Evolutionary conservation across 148 eudicot species (phyloP).

Genomic region (Spergularia marina): DNA sequence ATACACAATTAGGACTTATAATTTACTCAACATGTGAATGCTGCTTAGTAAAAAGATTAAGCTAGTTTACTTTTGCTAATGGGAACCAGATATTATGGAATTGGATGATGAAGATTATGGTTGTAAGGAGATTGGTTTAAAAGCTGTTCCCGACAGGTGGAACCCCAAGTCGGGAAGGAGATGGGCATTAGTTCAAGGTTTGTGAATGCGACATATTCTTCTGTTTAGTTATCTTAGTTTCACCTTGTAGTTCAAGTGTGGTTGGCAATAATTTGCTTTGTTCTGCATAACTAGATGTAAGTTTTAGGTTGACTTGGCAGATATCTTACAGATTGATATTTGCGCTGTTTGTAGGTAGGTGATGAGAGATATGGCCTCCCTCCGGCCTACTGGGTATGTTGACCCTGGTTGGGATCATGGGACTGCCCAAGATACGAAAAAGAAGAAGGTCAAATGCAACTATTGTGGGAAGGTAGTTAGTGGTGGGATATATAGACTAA

Average conservation of each 20-base stretch:
- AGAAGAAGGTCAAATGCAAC: slow-evolving; percentile 93
- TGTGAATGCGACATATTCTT: too few relatives aligned
- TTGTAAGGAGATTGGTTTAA: too few relatives aligned
- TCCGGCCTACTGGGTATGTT: slow-evolving; percentile 64
- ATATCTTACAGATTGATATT: slow-evolving; percentile 10
- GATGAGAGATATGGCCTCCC: slow-evolving; percentile 63
- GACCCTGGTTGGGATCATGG: slow-evolving; percentile 99
- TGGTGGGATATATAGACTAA: slow-evolving; percentile 90
- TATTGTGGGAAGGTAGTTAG: slow-evolving; percentile 95
- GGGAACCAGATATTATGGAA: too few relatives aligned
- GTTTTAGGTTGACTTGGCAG: not conserved
- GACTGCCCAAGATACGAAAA: slow-evolving; percentile 82
- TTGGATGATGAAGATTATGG: too few relatives aligned
- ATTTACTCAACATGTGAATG: too few relatives aligned
- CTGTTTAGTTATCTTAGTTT: too few relatives aligned
- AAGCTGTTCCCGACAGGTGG: too few relatives aligned
- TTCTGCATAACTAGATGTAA: not conserved
- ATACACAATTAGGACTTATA: too few relatives aligned
- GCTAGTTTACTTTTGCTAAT: too few relatives aligned
- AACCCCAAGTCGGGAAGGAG: too few relatives aligned
- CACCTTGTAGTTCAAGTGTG: not conserved
- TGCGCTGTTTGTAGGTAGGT: slow-evolving; percentile 15
- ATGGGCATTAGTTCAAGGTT: too few relatives aligned
- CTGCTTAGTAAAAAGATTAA: too few relatives aligned
- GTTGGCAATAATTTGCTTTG: not conserved